Conservation (phyloP, 176 grass and related monocot species). For the Hordeum vulgare region DNA sequence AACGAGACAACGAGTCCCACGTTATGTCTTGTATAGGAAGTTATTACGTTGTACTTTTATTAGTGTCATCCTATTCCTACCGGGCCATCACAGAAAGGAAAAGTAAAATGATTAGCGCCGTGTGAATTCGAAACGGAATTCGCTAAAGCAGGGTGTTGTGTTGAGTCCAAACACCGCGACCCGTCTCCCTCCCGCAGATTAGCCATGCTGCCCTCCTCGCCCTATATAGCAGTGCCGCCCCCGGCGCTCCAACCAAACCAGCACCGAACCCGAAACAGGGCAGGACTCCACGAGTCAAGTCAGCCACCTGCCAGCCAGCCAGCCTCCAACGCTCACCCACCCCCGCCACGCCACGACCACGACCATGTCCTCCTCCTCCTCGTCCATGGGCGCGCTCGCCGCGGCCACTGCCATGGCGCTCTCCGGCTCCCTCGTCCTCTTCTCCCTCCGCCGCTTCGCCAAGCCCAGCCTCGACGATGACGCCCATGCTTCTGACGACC, state of each 20-base stretch:
- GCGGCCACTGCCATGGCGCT: conserved; percentile 84
- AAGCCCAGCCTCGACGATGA: background rate
- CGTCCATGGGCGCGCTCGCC: conserved; percentile 47
- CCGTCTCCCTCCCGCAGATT: background rate
- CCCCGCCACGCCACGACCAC: background rate
- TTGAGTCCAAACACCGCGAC: background rate
- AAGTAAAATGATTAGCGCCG: too few species aligned
- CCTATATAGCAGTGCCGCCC: background rate
- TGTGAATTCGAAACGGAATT: background rate
- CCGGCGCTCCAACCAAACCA: background rate
- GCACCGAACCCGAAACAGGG: background rate
- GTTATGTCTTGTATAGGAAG: too few species aligned
- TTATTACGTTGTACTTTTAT: too few species aligned
- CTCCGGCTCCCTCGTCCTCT: conserved; percentile 71
- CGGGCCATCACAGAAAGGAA: too few species aligned
- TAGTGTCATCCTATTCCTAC: too few species aligned
- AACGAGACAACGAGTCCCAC: too few species aligned
- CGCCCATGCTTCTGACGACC: background rate
- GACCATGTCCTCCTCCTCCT: conserved; percentile 10
- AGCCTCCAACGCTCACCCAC: background rate
- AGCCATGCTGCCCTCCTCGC: background rate
- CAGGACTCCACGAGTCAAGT: background rate
- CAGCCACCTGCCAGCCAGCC: conserved; percentile 4
- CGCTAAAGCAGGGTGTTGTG: background rate
- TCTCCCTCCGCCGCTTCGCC: conserved; percentile 57